Evolutionary conservation across 2,329 filamentous ascomycete genomes (phyloP).

Genomic region (Paraphoma sp.): DNA sequence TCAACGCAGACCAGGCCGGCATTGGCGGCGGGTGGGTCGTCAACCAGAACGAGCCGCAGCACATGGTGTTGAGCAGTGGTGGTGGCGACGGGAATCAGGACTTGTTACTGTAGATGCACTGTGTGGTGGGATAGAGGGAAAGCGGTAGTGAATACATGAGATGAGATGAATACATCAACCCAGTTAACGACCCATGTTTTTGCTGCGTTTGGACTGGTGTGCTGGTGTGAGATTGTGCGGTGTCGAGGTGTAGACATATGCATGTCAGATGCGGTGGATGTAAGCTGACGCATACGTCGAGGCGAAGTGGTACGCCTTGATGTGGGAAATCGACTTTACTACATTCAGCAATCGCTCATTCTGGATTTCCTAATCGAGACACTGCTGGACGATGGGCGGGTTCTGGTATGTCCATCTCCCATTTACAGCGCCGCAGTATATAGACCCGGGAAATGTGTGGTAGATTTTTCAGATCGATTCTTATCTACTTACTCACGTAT

Average conservation of each 20-base stretch:
- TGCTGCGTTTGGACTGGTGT: background rate
- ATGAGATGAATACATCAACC: background rate
- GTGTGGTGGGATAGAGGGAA: background rate
- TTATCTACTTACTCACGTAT: background rate
- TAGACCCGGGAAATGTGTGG: too few relatives aligned
- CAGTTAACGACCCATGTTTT: too few relatives aligned
- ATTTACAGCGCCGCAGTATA: too few relatives aligned
- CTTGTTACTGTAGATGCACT: slow-evolving; percentile 28
- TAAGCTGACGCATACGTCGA: background rate
- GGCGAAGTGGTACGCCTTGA: background rate
- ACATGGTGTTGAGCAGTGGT: slow-evolving; percentile 36
- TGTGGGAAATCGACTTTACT: too few relatives aligned
- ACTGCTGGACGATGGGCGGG: background rate
- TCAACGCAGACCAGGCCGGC: slow-evolving; percentile 34
- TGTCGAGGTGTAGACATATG: too few relatives aligned
- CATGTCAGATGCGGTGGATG: too few relatives aligned
- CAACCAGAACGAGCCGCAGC: slow-evolving; percentile 43
- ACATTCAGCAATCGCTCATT: background rate
- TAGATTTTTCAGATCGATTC: background rate
- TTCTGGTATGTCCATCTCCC: background rate
- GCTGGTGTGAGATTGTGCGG: too few relatives aligned
- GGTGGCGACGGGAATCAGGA: slow-evolving; percentile 40
- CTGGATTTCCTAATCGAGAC: background rate
- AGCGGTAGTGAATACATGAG: background rate
- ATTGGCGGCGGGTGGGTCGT: slow-evolving; percentile 45